Evolutionary conservation across 306 rosid species (phyloP).

Genomic region (Calophaca sinica): DNA sequence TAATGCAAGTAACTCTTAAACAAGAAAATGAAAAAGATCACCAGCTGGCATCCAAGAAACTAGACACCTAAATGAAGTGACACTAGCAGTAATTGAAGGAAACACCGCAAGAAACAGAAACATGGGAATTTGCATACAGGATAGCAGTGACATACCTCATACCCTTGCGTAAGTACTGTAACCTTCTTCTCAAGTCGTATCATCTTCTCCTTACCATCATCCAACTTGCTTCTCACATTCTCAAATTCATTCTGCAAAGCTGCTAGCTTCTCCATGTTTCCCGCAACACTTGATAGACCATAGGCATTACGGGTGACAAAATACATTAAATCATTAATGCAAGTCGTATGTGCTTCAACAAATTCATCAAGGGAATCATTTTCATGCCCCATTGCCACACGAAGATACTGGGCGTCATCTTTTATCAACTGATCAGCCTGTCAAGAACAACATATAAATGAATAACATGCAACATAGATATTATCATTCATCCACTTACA

Average conservation of each 20-base stretch:
- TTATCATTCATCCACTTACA: background rate
- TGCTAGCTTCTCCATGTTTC: conserved; percentile 83
- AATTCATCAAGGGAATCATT: conserved; percentile 79
- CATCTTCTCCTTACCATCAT: conserved; percentile 81
- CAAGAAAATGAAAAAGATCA: conserved; percentile 15
- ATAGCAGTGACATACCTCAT: conserved; percentile 72
- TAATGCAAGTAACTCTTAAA: conserved; percentile 9
- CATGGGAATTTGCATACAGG: conserved; percentile 7
- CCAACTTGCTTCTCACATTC: conserved; percentile 70
- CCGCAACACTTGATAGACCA: conserved; percentile 91
- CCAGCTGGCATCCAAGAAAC: conserved; percentile 23
- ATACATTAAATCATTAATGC: conserved; percentile 84
- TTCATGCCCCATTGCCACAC: conserved; percentile 91
- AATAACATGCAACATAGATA: conserved; percentile 29
- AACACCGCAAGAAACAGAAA: conserved; percentile 21
- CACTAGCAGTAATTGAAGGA: background rate
- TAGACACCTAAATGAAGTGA: conserved; percentile 2
- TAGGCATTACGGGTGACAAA: conserved; percentile 82
- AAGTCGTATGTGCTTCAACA: conserved; percentile 86
- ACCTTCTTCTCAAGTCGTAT: conserved; percentile 81
- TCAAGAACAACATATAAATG: conserved; percentile 39
- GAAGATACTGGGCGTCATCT: conserved; percentile 74
- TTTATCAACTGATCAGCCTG: conserved; percentile 83
- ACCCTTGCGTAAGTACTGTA: conserved; percentile 81
- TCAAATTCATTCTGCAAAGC: conserved; percentile 89